Percentiles rank a stretch among this genome's conserved stretches.
Conservation (phyloP, 169 alveolate genomes). For the Plasmodium malariae region DNA sequence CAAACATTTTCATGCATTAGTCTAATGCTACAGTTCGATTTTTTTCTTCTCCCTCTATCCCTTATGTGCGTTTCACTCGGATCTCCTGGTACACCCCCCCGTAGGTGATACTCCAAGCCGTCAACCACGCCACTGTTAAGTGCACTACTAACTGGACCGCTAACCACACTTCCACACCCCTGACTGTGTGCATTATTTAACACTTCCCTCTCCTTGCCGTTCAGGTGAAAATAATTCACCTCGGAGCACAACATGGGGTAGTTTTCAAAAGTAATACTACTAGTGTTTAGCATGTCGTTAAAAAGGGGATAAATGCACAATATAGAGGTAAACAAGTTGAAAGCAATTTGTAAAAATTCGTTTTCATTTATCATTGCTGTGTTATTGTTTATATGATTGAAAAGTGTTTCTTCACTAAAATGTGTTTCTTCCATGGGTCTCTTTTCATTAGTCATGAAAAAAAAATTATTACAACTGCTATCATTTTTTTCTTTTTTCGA, state of each 20-base stretch:
- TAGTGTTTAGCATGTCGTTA: conserved; percentile 12
- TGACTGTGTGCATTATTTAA: neutral
- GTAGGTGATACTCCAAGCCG: neutral
- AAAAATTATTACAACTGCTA: neutral
- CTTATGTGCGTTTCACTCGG: neutral
- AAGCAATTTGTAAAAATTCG: conserved; percentile 9
- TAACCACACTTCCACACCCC: neutral
- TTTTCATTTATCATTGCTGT: conserved; percentile 12
- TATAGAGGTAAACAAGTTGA: conserved; percentile 9
- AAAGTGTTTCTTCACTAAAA: neutral
- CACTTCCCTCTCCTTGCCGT: conserved; percentile 6
- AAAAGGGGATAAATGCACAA: conserved; percentile 1
- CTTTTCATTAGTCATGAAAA: neutral
- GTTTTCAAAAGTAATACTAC: neutral
- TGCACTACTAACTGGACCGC: too few species aligned
- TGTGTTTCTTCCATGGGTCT: too few species aligned
- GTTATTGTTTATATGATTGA: neutral
- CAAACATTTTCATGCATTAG: conserved; percentile 52
- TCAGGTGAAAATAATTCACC: conserved; percentile 50
- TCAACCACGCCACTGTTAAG: neutral
- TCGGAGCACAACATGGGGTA: conserved; percentile 23
- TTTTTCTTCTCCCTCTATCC: neutral
- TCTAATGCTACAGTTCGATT: neutral
- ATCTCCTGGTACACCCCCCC: neutral
- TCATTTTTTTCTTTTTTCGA: neutral